Percentiles rank a stretch among this genome's conserved stretches.
Conservation (phyloP, 495 filamentous ascomycete genomes). For the Aspergillus sclerotioniger region DNA sequence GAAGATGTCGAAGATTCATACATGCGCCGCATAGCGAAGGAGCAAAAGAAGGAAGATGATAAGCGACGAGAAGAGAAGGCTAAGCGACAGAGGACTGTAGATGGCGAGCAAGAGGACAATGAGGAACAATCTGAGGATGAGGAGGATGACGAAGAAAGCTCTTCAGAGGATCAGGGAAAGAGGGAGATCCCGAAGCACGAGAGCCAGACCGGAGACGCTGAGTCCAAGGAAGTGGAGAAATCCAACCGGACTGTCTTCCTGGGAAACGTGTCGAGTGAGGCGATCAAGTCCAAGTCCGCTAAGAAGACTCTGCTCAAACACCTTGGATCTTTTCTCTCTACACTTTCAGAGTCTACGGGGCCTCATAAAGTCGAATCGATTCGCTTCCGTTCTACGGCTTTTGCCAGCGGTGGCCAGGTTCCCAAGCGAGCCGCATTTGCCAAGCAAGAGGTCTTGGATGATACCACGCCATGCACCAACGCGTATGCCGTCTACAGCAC, state of each 20-base stretch:
- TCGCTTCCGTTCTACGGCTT: conserved; percentile 90
- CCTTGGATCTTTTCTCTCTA: conserved; percentile 53
- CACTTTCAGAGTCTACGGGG: conserved; percentile 40
- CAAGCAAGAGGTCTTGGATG: conserved; percentile 74
- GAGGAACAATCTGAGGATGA: conserved; percentile 30
- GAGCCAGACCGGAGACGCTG: conserved; percentile 38
- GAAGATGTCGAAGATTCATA: conserved; percentile 83
- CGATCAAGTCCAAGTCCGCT: conserved; percentile 75
- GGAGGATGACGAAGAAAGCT: conserved; percentile 20
- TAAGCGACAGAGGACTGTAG: conserved; percentile 17
- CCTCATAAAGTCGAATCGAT: conserved; percentile 79
- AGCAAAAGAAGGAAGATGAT: conserved; percentile 52
- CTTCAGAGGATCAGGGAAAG: conserved; percentile 26
- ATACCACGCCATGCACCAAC: conserved; percentile 89
- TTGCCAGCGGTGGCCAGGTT: conserved; percentile 61
- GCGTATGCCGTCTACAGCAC: conserved; percentile 89
- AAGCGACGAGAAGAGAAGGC: conserved; percentile 31
- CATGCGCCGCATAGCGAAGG: conserved; percentile 65
- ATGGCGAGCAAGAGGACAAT: conserved; percentile 21
- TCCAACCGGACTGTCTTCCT: conserved; percentile 89
- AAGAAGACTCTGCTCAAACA: conserved; percentile 75
- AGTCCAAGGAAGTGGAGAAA: conserved; percentile 68
- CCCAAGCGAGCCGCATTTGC: conserved; percentile 91
- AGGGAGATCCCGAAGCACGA: conserved; percentile 56
- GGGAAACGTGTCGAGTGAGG: conserved; percentile 79